Base-by-base conservation (phyloP, 23 red algal genomes). In the Cyanidiococcus yangmingshanensis region DNA sequence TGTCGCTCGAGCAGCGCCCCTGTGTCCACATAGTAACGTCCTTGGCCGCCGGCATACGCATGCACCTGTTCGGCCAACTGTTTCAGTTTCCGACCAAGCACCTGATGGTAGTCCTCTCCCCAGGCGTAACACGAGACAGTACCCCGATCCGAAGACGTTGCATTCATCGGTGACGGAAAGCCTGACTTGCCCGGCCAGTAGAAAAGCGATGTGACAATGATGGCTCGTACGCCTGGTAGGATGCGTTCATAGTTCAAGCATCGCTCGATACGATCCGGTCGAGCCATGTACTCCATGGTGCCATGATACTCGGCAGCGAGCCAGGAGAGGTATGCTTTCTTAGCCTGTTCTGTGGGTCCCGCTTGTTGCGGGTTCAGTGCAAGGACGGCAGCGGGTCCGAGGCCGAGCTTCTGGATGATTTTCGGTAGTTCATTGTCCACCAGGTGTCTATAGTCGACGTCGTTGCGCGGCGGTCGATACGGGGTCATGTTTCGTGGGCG, bases 111-210 rank as follows among this genome's bases (percentile, higher is more conserved):
- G 74, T 96, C 92, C 30, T 41, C 76, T 15, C 92, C 87, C 92
- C 92, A 96, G 41, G 92, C 92, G 78, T 96, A 96, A 75, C 87
- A 87, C 38, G 82, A 87, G 71, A 96, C 88, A 33, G 83, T 83
- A 2, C 92, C 92, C 32, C 86, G 86, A 29, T 71, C 27, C 63
- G 63, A 7, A 3, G 63, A 3, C 51, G 50, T 68, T 16, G 75
- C 39, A 0, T 45, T 40, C 0, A 30, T n/a, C 38, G 38, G 68
- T 1, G 40, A 27, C 7, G 82, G 84, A 58, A 96, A 96, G 24
- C 92, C 87, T 33, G 77, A 75, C 41, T 18, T 37, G 18, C 92
- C 92, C 24, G 92, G 92, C 92, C 92, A 96, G 88, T 90, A 96
- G 63, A 84, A 86, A 54, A 96, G 86, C 57, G 82, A 59, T 37